These are phyloP conservation scores for Annulohypoxylon nitens DNA, from an alignment of 495 filamentous ascomycete genomes.

Conservation along the genomic window DNA sequence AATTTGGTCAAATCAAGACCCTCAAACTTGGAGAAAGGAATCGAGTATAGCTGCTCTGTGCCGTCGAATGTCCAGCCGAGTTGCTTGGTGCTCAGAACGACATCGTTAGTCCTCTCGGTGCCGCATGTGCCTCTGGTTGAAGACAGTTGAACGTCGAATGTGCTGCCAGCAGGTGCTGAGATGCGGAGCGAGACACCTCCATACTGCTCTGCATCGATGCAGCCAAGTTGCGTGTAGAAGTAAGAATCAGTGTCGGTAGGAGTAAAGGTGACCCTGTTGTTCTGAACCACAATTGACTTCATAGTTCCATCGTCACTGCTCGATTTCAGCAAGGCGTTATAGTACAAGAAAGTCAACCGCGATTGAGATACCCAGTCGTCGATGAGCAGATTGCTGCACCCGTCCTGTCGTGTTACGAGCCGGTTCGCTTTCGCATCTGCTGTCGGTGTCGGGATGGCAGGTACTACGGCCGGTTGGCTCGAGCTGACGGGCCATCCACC, in stretches of 20 bases:
- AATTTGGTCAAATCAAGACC: conserved; percentile 67
- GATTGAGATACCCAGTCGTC: conserved; percentile 76
- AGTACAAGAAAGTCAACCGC: conserved; percentile 72
- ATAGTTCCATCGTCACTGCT: conserved; percentile 72
- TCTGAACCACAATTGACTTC: conserved; percentile 67
- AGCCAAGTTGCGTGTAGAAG: conserved; percentile 71
- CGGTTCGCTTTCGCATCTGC: conserved; percentile 11
- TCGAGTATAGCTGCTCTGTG: conserved; percentile 70
- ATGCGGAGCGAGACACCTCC: conserved; percentile 72
- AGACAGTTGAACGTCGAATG: conserved; percentile 67
- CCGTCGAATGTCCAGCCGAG: conserved; percentile 73
- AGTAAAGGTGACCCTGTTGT: conserved; percentile 67
- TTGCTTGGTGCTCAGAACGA: conserved; percentile 57
- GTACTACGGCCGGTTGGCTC: conserved; percentile 25
- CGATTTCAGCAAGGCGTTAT: conserved; percentile 70
- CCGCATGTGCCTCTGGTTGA: conserved; percentile 60
- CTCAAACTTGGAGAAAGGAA: conserved; percentile 67
- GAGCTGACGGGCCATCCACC: conserved; percentile 17
- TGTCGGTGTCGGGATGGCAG: conserved; percentile 9
- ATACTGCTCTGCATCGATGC: conserved; percentile 65
- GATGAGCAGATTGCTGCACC: conserved; percentile 66
- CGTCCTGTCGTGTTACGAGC: conserved; percentile 40
- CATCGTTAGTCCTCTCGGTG: conserved; percentile 52
- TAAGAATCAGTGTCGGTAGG: conserved; percentile 64
- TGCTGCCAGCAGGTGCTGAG: conserved; percentile 66